phyloP scores from a whole-genome alignment of 1,284 basidiomycete genomes.

The Apiotrichum mycotoxinovorans region DNA sequence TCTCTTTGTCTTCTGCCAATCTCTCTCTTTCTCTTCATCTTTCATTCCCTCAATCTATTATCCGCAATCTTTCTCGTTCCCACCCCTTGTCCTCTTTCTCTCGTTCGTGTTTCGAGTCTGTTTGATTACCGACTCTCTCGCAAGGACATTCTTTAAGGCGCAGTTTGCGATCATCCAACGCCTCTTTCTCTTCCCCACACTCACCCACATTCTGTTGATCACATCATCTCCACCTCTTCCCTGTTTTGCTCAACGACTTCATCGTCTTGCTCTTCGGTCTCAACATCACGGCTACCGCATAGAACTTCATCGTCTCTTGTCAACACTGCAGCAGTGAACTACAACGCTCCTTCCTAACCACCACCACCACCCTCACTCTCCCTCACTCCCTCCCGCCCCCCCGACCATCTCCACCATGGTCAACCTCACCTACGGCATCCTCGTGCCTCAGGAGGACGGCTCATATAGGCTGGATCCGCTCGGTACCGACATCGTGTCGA shows the following conservation, averaged over 20 bases:
- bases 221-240: background rate
- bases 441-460: constrained; percentile 17
- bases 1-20: background rate
- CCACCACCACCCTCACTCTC: background rate
- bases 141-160: background rate
- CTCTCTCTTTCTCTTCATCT: background rate
- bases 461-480: constrained; percentile 18
- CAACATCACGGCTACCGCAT: background rate
- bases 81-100: no score
- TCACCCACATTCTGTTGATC: background rate
- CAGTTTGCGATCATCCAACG: background rate
- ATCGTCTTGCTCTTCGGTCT: background rate
- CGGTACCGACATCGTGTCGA: constrained; percentile 33
- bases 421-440: constrained; percentile 24
- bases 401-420: constrained; percentile 14
- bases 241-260: background rate
- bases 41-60: background rate
- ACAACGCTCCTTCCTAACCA: background rate
- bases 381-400: background rate
- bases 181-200: background rate
- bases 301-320: background rate
- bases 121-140: no score
- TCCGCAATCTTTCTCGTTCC: no score
- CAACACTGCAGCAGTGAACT: background rate
- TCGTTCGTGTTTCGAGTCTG: no score